Conservation (phyloP, 371 early-diverging fungal genomes). For the Mucor ambiguus region DNA sequence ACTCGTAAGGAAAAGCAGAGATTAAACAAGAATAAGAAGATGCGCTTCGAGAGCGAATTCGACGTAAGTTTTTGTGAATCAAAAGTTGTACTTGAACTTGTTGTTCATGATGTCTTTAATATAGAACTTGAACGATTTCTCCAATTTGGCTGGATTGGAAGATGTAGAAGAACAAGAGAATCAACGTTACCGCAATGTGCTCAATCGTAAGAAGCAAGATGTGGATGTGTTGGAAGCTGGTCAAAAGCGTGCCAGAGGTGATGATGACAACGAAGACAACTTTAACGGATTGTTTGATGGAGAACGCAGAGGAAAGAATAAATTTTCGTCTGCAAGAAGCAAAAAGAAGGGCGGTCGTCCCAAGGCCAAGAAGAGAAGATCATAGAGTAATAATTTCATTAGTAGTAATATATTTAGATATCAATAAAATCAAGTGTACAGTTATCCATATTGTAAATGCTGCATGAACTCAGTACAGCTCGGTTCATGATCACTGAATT, state of each 20-base stretch:
- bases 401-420: constrained; percentile 4
- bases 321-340: constrained; percentile 14
- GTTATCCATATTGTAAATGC: neutral
- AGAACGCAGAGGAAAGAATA: constrained; percentile 13
- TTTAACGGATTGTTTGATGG: constrained; percentile 27
- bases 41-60: constrained; percentile 85
- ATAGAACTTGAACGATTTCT: constrained; percentile 75
- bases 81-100: neutral
- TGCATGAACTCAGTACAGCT: too few species aligned
- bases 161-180: constrained; percentile 59
- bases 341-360: constrained; percentile 9
- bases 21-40: constrained; percentile 59
- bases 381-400: constrained; percentile 13
- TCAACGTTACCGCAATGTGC: constrained; percentile 53
- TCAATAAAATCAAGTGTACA: constrained; percentile 1
- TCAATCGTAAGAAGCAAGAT: constrained; percentile 51
- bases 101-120: neutral
- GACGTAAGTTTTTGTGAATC: constrained; percentile 50
- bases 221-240: constrained; percentile 17
- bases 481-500: too few species aligned
- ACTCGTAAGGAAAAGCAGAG: constrained; percentile 79
- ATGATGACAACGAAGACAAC: constrained; percentile 15
- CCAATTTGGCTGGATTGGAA: constrained; percentile 62
- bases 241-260: constrained; percentile 21
- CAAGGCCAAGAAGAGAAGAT: constrained; percentile 25